Base-by-base conservation (phyloP, 2,329 filamentous ascomycete species). In the Nannizzia gypsea region DNA sequence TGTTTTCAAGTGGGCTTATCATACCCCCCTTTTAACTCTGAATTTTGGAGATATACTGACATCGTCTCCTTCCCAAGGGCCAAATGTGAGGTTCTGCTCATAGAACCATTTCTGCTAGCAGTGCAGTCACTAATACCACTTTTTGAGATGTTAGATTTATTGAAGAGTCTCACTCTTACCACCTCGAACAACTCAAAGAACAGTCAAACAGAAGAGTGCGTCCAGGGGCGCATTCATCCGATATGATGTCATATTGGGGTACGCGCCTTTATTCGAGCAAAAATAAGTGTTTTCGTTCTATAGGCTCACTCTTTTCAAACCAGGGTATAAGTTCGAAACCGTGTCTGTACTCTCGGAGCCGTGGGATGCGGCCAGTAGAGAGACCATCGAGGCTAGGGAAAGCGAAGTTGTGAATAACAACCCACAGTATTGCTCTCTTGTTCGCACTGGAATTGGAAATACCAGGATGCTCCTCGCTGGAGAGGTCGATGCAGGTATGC, bases 301-400 rank as follows among this genome's bases (percentile, higher is more conserved):
- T 8, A 5, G 3, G 57, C 67, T 52, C 22, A 26, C 3, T 3
- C 15, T 58, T 56, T 57, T 42, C n/a, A 20, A 31, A 13, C 11
- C 64, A 92, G 89, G 92, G 38, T 99, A 99, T 77, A 99, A 99
- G 71, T 99, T 99, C 68, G 93, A 99, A 73, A 88, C 89, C 0
- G 74, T 99, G 1, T 84, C 86, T 5, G 85, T 93, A 1, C 76
- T 97, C 3, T 85, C 89, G 1, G 76, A 80, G 1, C 81, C 86
- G 0, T 96, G 91, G 85, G 84, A 81, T 59, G 82, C 87, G 60
- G 86, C 83, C 0, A 77, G 84, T 0, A 83, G 89, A 60, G 85
- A 88, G 0, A 83, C 85, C 61, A 96, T 99, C 63, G 91, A 96
- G 70, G 77, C 75, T 60, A 84, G 93, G 28, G 83, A 88, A 48